Base-by-base conservation (phyloP, 2,329 filamentous ascomycete genomes). In the Venturia pyrina region DNA sequence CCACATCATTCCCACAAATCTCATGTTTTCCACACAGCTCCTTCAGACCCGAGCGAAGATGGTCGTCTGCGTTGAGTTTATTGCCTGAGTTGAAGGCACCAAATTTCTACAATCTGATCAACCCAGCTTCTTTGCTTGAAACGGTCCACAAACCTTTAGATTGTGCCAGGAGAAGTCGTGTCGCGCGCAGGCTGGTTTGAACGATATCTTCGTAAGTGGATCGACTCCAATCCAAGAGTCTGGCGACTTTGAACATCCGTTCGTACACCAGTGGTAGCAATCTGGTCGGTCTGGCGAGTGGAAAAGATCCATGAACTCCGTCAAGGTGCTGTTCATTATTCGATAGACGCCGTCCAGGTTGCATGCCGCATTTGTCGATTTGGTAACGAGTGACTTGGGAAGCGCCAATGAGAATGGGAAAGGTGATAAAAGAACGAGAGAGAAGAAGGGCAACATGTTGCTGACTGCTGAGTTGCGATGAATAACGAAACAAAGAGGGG, bases 151-250 rank as follows among this genome's bases (percentile, higher is more conserved):
- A 32, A 28, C 48, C 48, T 62, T 62, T n/a, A 62, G n/a, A n/a
- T 62, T 62, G 60, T 62, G 60, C 60, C 60, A 62, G 21, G 60
- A 62, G n/a, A 62, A 62, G 28, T 62, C 60, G 40, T 62, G 60
- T 11, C 60, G 60, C 8, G 60, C 60, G 60, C 60, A 62, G 4
- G 60, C 60, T 6, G 60, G 60, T 46, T 62, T 62, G 40, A 43
- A 62, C 6, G 40, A 43, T 43, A 62, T 46, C 21, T 62, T 62
- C 5, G 37, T 62, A 8, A 43, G 4, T 46, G 37, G 60, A 28
- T 43, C 37, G n/a, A 19, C 60, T 10, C 43, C 37, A 19, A 46
- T 43, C 40, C 37, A 62, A 40, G 60, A 62, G 43, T 62, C 60
- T 62, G 60, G 60, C 10, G 60, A 62, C 37, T n/a, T 43, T 17